These are phyloP conservation scores for Keqinozyma sinolaborantium DNA, from an alignment of 1,139 yeast genomes.

Conservation along the genomic window DNA sequence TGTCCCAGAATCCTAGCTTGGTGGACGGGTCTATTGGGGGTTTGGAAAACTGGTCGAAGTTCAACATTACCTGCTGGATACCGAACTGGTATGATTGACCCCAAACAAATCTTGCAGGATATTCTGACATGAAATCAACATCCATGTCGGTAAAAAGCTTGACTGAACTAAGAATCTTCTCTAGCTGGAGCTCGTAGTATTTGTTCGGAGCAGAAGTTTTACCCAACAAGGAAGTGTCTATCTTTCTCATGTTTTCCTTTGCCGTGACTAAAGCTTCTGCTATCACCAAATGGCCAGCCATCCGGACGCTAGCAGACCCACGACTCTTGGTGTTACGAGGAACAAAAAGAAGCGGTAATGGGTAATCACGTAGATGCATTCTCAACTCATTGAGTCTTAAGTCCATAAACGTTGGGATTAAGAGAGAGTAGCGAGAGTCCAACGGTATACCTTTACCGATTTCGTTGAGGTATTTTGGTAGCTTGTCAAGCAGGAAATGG, in stretches of 20 bases:
- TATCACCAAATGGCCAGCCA: conserved; percentile 46
- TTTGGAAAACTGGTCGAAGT: conserved; percentile 79
- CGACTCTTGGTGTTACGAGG: conserved; percentile 16
- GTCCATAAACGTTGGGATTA: conserved; percentile 59
- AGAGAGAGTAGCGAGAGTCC: conserved; percentile 62
- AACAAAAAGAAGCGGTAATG: conserved; percentile 52
- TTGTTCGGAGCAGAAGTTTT: conserved; percentile 8
- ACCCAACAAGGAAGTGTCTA: conserved; percentile 58
- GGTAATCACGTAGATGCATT: conserved; percentile 64
- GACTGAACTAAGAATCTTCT: conserved; percentile 75
- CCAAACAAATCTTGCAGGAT: conserved; percentile 76
- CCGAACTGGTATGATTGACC: conserved; percentile 85
- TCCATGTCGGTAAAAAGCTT: conserved; percentile 65
- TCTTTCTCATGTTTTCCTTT: conserved; percentile 51
- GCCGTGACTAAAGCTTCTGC: conserved; percentile 41
- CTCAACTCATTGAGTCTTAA: conserved; percentile 49
- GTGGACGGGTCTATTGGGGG: conserved; percentile 68
- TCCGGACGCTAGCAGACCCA: conserved; percentile 18
- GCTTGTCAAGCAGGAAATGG: conserved; percentile 45
- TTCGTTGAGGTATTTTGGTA: conserved; percentile 60
- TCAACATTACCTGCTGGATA: conserved; percentile 74
- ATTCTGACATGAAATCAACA: conserved; percentile 51
- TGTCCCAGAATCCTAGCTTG: conserved; percentile 60
- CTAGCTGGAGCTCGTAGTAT: conserved; percentile 59
- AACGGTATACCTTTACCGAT: conserved; percentile 83